Evolutionary conservation across 352 stramenopile genomes (phyloP).

Genomic region (Aphanomyces euteiches): DNA sequence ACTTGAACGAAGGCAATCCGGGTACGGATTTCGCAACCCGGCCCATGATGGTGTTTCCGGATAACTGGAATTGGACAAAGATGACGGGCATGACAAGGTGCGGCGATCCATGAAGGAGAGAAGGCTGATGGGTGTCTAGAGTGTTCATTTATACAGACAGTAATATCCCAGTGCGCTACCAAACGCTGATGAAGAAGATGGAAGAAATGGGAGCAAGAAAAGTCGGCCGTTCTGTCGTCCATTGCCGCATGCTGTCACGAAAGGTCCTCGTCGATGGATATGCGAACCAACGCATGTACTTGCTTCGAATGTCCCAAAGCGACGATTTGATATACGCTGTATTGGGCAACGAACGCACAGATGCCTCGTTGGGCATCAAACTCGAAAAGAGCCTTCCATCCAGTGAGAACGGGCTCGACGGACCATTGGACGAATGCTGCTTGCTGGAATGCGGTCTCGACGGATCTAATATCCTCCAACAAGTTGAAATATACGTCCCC

Average conservation of each 20-base stretch:
- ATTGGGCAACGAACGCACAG: slow-evolving; percentile 68
- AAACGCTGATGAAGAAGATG: slow-evolving; percentile 81
- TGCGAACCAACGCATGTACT: slow-evolving; percentile 87
- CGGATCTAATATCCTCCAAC: slow-evolving; percentile 79
- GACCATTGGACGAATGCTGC: slow-evolving; percentile 64
- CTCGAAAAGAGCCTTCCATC: slow-evolving; percentile 41
- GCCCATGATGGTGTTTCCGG: too few relatives aligned
- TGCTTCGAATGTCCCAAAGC: slow-evolving; percentile 86
- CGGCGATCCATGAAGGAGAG: not conserved
- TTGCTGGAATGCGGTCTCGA: slow-evolving; percentile 81
- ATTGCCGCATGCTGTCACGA: slow-evolving; percentile 84
- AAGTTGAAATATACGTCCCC: slow-evolving; percentile 86
- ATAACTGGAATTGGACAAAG: not conserved
- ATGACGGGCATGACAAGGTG: slow-evolving; percentile 28
- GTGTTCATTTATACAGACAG: slow-evolving; percentile 16
- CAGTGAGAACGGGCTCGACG: slow-evolving; percentile 74
- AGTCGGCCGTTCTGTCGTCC: slow-evolving; percentile 72
- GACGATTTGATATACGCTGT: slow-evolving; percentile 82
- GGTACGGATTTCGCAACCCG: too few relatives aligned
- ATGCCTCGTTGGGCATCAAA: slow-evolving; percentile 21
- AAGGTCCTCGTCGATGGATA: slow-evolving; percentile 69
- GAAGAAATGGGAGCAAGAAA: slow-evolving; percentile 77
- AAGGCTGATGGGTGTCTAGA: not conserved
- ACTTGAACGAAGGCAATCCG: not conserved
- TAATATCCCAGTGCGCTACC: slow-evolving; percentile 41